Evolutionary conservation across 306 rosid species (phyloP), one percentile per base, ranked within the genome.

Genomic region (Cicer bijugum): DNA sequence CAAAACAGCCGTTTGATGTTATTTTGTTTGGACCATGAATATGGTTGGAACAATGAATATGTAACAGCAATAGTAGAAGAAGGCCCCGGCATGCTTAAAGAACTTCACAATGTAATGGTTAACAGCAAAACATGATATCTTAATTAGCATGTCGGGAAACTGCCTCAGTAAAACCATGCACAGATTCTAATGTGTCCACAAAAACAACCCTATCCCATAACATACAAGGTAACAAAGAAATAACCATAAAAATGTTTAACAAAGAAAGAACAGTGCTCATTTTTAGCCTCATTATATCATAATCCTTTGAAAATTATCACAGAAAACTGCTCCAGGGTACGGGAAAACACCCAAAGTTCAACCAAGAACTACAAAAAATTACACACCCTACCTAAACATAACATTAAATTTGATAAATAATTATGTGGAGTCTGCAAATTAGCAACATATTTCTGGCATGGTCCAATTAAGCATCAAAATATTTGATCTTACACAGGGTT

Each of bases 1-100:
- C 67, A 62, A 63, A 82, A 81, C 71, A 79, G 28, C 35, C 17
- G 9, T 51, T 63, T 6, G 16, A 15, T 55, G 72, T 67, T 66
- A 76, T 28, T 69, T 70, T 67, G 64, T 20, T 15, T 14, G 46
- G 55, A 35, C 72, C 72, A 52, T 4, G 64, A 14, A 64, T 51
- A 53, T 23, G 6, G 43, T 16, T 82, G 58, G 44, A 56, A 39
- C 46, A 63, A 5, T 44, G 48, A 28, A 78, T 64, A 64, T 42
- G 70, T 16, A 62, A 75, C 58, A 51, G 50, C 4, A 7, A 43
- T 6, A 67, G 73, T 35, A 67, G 2, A 19, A 72, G 64, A 40
- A 47, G 11, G 37, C 37, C 45, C 46, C 9, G 4, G 12, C 28
- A 68, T 42, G 55, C 9, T 60, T 39, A n/a, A 65, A 72, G 53